phyloP scores from a whole-genome alignment of 768 basidiomycete genomes.

The Albatrellus ellisii region DNA sequence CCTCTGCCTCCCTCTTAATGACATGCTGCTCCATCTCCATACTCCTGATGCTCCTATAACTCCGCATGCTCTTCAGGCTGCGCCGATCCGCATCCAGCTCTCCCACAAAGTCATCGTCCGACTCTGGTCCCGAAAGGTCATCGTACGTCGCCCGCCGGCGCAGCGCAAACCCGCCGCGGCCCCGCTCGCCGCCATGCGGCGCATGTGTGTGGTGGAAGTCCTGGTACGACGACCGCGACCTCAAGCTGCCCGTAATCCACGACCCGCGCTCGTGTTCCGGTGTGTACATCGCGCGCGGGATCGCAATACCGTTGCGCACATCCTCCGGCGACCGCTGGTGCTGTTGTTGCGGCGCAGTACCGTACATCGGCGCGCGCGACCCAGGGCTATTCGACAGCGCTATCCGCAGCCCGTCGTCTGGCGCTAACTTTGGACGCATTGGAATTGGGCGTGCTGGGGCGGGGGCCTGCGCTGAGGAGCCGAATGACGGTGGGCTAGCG shows the following conservation, averaged over 20 bases:
- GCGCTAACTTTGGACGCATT: background rate
- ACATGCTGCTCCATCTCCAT: slow-evolving; percentile 13
- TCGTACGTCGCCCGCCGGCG: slow-evolving; percentile 4
- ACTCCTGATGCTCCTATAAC: slow-evolving; percentile 7
- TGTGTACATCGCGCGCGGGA: slow-evolving; percentile 6
- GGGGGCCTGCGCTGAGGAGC: slow-evolving; percentile 8
- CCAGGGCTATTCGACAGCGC: background rate
- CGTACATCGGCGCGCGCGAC: background rate
- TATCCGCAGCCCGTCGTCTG: background rate
- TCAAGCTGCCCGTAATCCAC: slow-evolving; percentile 8
- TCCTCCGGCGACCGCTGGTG: slow-evolving; percentile 13
- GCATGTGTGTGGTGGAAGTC: too few relatives aligned
- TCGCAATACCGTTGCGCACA: slow-evolving; percentile 10
- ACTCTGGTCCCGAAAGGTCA: slow-evolving; percentile 7
- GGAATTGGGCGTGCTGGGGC: slow-evolving; percentile 6
- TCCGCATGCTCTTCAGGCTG: slow-evolving; percentile 7
- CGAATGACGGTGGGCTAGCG: slow-evolving; percentile 1
- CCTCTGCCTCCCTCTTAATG: slow-evolving; percentile 10
- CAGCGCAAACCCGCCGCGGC: slow-evolving; percentile 8
- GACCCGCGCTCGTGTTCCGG: slow-evolving; percentile 9
- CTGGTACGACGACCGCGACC: slow-evolving; percentile 10
- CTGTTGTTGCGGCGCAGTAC: too few relatives aligned
- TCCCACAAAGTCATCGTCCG: slow-evolving; percentile 8
- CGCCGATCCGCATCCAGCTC: slow-evolving; percentile 7
- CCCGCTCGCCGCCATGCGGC: slow-evolving; percentile 6